Evolutionary conservation across 192 early-diverging fungal species (phyloP).

Genomic region (Neocallimastix lanati): DNA sequence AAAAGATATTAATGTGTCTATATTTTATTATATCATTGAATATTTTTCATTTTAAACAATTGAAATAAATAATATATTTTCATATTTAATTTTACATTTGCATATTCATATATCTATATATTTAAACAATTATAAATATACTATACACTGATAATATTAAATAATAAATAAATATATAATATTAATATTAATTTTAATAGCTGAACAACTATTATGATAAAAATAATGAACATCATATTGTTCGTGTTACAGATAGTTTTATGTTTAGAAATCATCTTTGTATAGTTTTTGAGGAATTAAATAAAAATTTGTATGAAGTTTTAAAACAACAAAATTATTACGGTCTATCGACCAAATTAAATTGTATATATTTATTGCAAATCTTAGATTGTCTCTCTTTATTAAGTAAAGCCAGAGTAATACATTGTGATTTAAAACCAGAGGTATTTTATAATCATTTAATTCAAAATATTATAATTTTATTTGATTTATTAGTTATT

Average conservation of each 20-base stretch:
- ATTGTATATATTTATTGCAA: slow-evolving; percentile 78
- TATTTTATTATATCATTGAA: no score
- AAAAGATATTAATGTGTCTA: no score
- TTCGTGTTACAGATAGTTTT: slow-evolving; percentile 79
- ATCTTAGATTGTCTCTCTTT: slow-evolving; percentile 79
- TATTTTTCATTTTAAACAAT: no score
- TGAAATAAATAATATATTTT: no score
- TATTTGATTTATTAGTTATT: no score
- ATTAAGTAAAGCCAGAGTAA: slow-evolving; percentile 68
- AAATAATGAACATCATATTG: slow-evolving; percentile 71
- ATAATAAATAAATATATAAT: no score
- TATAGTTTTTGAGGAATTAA: slow-evolving; percentile 90
- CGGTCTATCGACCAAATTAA: slow-evolving; percentile 80
- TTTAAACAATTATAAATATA: no score
- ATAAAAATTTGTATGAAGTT: slow-evolving; percentile 91
- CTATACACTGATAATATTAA: not conserved
- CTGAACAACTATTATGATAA: slow-evolving; percentile 77
- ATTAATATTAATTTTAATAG: no score
- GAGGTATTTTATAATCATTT: no score
- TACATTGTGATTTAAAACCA: slow-evolving; percentile 97
- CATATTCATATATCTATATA: no score
- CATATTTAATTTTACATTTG: no score
- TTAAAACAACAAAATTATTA: slow-evolving; percentile 94
- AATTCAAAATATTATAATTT: no score
- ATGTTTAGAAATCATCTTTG: slow-evolving; percentile 84